Base-by-base conservation (phyloP, 2,329 filamentous ascomycete genomes). In the Alternaria novae-zelandiae region DNA sequence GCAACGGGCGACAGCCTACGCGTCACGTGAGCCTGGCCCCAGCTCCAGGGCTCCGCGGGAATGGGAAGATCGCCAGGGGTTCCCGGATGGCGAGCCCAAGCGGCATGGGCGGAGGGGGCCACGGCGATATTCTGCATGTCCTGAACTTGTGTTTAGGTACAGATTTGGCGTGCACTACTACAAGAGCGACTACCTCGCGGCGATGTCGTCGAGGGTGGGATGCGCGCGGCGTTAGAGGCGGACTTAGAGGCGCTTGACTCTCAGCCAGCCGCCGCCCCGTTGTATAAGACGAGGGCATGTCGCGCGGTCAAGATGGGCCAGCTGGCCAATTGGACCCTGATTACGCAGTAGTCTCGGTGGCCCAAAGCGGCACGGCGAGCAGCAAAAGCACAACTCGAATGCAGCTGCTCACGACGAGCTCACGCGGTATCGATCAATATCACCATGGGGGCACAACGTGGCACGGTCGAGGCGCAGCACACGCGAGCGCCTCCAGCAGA, bases 401-500 rank as follows among this genome's bases (percentile, higher is more conserved):
- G 57, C 46, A 49, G 59, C 62, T 54, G 53, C 46, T 46, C 51
- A 59, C 5, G 36, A 41, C 45, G 66, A 45, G 59, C 15, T 41
- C 54, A 53, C 23, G 65, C 54, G 32, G 63, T 63, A 54, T 59
- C 59, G 63, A 62, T 66, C 67, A 67, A 72, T 64, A 70, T 49
- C 59, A 26, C 32, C 23, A 54, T 46, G 61, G 65, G 49, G 26
- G 61, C 66, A 66, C 68, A 69, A 49, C 50, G 69, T 69, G 54
- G 62, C 63, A 74, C 72, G 60, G 66, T 63, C 58, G 66, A 68
- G 69, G 71, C 69, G 62, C 58, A 70, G 67, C 64, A 71, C 74
- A 73, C 76, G 73, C 70, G 74, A 70, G 69, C 69, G 61, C 53
- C 70, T 74, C 70, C 64, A 69, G 70, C 70, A 71, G 70, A 73